Evolutionary conservation across 2,329 filamentous ascomycete genomes (phyloP), one percentile per base, ranked within the genome.

Genomic region (Karstenula rhodostoma): DNA sequence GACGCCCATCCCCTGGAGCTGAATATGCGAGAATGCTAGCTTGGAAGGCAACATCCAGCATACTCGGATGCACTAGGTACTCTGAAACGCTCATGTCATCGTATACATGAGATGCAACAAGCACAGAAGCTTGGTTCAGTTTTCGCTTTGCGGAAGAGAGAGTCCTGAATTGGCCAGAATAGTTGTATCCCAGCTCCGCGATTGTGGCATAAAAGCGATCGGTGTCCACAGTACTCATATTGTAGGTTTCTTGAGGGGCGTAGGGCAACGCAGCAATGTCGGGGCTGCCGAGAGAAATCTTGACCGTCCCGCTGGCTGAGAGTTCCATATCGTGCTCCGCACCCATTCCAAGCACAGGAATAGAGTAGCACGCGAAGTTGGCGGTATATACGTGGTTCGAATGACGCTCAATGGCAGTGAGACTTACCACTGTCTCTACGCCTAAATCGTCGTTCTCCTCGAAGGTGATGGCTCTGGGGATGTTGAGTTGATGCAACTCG

Each of bases 31-130:
- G 64, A 15, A 76, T 55, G 15, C 71, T 56, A 1, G 68, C 51
- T 56, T 78, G 76, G 13, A 78, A 60, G 2, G 69, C 66, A 33
- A 59, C 62, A 43, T 78, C 76, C 2, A 78, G 53, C 8, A 59
- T 49, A 0, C 61, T 66, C 0, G 76, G 76, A 35, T 65, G 60
- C 10, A 62, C 7, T 27, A 60, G 27, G 19, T 42, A 15, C 9
- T 19, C 22, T 4, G 57, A 22, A 9, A 32, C 29, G 29, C 17
- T 27, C 43, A 22, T 46, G 4, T 22, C 8, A 13, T 12, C 19
- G 3, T 46, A 22, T n/a, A 19, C 22, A 27, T n/a, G 19, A 19
- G n/a, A 19, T 23, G 43, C 23, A 15, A 46, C 23, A 23, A 5
- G 12, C 6, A 7, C 19, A 27, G 43, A 22, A 19, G 19, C 43